Evolutionary conservation across 441 rosid species (phyloP).

Genomic region (Dalechampia spathulata): DNA sequence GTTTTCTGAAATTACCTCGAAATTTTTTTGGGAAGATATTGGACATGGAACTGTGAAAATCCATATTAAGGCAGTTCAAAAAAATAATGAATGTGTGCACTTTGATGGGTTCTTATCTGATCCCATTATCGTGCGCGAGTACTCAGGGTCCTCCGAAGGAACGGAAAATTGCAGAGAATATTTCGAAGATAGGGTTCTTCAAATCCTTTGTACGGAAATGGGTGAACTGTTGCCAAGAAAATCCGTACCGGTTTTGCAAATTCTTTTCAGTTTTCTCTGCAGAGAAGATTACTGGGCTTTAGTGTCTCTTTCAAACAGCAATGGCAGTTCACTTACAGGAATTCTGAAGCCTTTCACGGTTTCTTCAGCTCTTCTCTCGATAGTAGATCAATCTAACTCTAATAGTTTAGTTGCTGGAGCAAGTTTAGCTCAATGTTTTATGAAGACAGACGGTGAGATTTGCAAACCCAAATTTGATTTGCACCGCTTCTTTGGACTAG

Average conservation of each 20-base stretch:
- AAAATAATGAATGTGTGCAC: conserved; percentile 31
- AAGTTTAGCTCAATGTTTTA: conserved; percentile 11
- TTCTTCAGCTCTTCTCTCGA: conserved; percentile 50
- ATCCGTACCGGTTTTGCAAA: conserved; percentile 60
- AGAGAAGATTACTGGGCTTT: conserved; percentile 61
- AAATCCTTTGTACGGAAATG: conserved; percentile 43
- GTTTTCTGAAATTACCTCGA: conserved; percentile 8
- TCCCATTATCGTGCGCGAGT: conserved; percentile 44
- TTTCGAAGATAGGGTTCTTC: conserved; percentile 53
- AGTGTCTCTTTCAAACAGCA: conserved; percentile 42
- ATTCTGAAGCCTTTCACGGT: conserved; percentile 72
- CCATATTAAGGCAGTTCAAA: conserved; percentile 35
- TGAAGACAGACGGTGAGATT: conserved; percentile 13
- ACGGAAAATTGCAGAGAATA: conserved; percentile 32
- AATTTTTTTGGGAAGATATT: conserved; percentile 29
- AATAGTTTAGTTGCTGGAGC: conserved; percentile 21
- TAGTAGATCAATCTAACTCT: conserved; percentile 27
- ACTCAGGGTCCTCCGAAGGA: conserved; percentile 17
- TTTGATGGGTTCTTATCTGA: conserved; percentile 29
- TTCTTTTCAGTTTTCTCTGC: conserved; percentile 61
- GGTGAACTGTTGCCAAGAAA: conserved; percentile 33
- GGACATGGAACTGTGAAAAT: conserved; percentile 31
- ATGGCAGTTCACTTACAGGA: conserved; percentile 38
- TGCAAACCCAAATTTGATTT: conserved; percentile 14
- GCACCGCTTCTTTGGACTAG: conserved; percentile 7